These are phyloP conservation scores for Sclerotinia subarctica DNA, from an alignment of 2,329 filamentous ascomycete genomes.

Conservation along the genomic window DNA sequence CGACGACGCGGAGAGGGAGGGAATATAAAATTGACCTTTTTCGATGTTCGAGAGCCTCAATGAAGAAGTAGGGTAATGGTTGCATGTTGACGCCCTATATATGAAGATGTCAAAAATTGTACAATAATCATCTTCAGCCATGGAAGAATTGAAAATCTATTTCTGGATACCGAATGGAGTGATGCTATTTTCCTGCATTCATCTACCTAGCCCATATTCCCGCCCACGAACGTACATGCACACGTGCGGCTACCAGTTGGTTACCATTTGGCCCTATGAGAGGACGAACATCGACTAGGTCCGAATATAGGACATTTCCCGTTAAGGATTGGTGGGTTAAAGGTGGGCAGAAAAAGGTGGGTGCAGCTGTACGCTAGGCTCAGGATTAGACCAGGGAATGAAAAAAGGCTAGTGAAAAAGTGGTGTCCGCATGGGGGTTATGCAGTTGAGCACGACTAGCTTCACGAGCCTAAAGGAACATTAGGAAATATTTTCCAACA, in stretches of 20 bases:
- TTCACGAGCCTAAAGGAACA: conserved; percentile 12
- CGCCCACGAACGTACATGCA: conserved; percentile 30
- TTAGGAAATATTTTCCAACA: conserved; percentile 7
- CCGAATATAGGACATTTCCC: conserved; percentile 19
- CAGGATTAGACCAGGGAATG: conserved; percentile 3
- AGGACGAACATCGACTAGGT: conserved; percentile 15
- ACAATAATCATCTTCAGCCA: conserved; percentile 19
- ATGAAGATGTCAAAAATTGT: conserved; percentile 14
- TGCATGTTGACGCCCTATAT: conserved; percentile 21
- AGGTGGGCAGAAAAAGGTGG: conserved; percentile 18
- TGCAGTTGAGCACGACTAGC: conserved; percentile 8
- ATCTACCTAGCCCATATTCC: conserved; percentile 39
- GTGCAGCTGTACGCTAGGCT: neutral
- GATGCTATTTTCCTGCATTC: conserved; percentile 37
- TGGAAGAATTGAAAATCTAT: conserved; percentile 20
- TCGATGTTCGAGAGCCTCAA: conserved; percentile 18
- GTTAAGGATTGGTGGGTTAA: conserved; percentile 1
- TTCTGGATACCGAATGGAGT: conserved; percentile 30
- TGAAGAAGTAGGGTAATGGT: conserved; percentile 17
- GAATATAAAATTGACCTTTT: conserved; percentile 11
- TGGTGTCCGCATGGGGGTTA: conserved; percentile 4
- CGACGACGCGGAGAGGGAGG: conserved; percentile 5
- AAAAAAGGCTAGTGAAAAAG: conserved; percentile 11
- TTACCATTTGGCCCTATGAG: conserved; percentile 24
- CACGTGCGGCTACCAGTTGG: conserved; percentile 36